These are phyloP conservation scores for Panaeolus cyanescens DNA, from an alignment of 768 basidiomycete species.

Conservation along the genomic window DNA sequence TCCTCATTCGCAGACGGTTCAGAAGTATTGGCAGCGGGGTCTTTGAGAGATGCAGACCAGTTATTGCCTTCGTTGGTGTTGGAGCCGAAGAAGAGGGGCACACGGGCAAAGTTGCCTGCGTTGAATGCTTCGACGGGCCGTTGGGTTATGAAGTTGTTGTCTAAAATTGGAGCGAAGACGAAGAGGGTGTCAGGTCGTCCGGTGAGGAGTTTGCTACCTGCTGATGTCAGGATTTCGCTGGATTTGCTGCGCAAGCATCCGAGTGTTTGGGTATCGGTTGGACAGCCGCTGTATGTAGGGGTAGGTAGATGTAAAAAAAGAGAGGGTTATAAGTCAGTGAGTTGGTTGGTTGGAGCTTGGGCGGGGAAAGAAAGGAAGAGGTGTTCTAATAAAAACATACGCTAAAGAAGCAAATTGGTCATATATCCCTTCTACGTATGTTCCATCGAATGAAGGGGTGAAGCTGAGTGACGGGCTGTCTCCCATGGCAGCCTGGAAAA, in stretches of 20 bases:
- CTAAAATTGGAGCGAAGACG: slow-evolving; percentile 40
- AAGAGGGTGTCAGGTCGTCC: slow-evolving; percentile 34
- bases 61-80: slow-evolving; percentile 44
- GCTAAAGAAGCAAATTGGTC: slow-evolving; percentile 34
- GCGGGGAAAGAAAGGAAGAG: background rate
- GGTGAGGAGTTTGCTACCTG: slow-evolving; percentile 30
- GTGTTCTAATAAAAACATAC: slow-evolving; percentile 18
- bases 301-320: background rate
- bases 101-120: slow-evolving; percentile 34
- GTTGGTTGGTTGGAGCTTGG: background rate
- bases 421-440: slow-evolving; percentile 37
- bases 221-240: slow-evolving; percentile 27
- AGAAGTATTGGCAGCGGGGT: slow-evolving; percentile 40
- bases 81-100: slow-evolving; percentile 45
- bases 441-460: slow-evolving; percentile 31
- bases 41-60: slow-evolving; percentile 37
- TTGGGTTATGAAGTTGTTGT: slow-evolving; percentile 33
- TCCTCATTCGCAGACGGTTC: slow-evolving; percentile 35
- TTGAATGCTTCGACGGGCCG: slow-evolving; percentile 41
- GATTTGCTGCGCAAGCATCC: slow-evolving; percentile 34
- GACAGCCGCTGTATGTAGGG: slow-evolving; percentile 25
- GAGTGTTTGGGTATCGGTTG: slow-evolving; percentile 21
- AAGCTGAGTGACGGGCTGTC: slow-evolving; percentile 45
- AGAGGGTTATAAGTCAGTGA: too few species aligned
- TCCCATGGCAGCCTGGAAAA: slow-evolving; percentile 44